Evolutionary conservation across 768 basidiomycete genomes (phyloP), one percentile per base, ranked within the genome.

Genomic region (Leccinum aurantiacum): DNA sequence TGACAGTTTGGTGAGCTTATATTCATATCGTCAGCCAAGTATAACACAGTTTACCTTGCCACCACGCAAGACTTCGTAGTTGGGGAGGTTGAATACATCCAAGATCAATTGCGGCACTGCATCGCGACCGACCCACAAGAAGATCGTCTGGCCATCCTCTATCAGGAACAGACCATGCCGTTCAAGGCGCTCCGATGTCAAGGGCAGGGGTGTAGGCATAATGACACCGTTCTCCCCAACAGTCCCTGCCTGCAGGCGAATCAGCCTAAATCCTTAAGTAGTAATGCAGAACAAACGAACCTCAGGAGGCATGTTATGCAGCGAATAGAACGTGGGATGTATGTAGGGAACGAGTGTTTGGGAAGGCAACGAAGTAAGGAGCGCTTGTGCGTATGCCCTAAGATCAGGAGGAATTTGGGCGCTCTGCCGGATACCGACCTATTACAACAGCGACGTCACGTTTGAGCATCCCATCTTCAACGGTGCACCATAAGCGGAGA

Each of bases 71-170:
- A 89, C 89, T 46, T 93, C 91, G 70, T 98, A 98, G 64, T 76
- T 88, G 1, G 91, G 88, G 37, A 98, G 80, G 69, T 92, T 87
- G 76, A 99, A 98, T 17, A 98, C 95, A 69, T 99, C 97, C 80
- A 88, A 80, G 61, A 98, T 78, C 51, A 98, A 84, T 70, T 95
- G 91, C 10, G 95, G 93, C n/a, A 98, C 94, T 8, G 97, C 94
- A 72, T 98, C 96, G 31, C 95, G 87, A n/a, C 97, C 97, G 53
- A 99, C 86, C 90, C 93, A 98, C 52, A 98, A 80, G 86, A 99
- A 98, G 70, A 99, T 92, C 22, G 91, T 95, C 75, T 98, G 97
- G 1, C 91, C 92, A 73, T 98, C 96, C 74, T 98, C 97, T 65
- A 99, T 97, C 63, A 99, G 76, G 85, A 89, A 98, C 57, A 99